phyloP scores from a whole-genome alignment of 1,139 yeast genomes.

The Scheffersomyces quercinus region DNA sequence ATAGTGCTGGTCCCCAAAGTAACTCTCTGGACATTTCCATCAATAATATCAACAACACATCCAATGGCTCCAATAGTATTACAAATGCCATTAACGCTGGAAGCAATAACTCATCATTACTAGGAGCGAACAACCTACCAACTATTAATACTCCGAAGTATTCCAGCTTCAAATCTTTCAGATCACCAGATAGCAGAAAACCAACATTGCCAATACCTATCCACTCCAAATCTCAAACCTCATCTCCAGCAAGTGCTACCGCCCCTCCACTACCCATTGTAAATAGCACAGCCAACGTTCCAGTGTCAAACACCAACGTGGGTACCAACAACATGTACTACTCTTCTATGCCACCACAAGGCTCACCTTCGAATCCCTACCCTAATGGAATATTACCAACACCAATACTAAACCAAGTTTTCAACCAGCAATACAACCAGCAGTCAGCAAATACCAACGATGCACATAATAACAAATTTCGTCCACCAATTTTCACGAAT shows the following conservation, averaged over 20 bases:
- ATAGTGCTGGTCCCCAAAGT: conserved; percentile 2
- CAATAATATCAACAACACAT: background rate
- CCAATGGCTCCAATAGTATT: background rate
- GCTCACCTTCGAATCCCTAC: conserved; percentile 23
- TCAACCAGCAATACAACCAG: conserved; percentile 15
- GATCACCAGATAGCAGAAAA: conserved; percentile 39
- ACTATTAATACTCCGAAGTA: conserved; percentile 20
- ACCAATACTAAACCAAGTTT: conserved; percentile 38
- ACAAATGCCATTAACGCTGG: background rate
- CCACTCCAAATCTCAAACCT: conserved; percentile 41
- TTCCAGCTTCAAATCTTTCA: conserved; percentile 32
- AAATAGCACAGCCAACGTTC: background rate
- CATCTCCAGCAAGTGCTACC: conserved; percentile 45
- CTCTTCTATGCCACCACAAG: conserved; percentile 30
- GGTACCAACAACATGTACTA: conserved; percentile 14
- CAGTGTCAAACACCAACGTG: background rate
- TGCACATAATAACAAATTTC: conserved; percentile 5
- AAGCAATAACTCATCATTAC: background rate
- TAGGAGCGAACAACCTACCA: conserved; percentile 9
- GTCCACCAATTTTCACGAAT: conserved; percentile 12
- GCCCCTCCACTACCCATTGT: conserved; percentile 39
- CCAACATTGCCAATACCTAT: conserved; percentile 44
- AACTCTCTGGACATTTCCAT: conserved; percentile 3
- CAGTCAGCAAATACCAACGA: conserved; percentile 1
- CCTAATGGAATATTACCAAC: conserved; percentile 34